Base-by-base conservation (phyloP, 371 early-diverging fungal species). In the Mortierella sp. region DNA sequence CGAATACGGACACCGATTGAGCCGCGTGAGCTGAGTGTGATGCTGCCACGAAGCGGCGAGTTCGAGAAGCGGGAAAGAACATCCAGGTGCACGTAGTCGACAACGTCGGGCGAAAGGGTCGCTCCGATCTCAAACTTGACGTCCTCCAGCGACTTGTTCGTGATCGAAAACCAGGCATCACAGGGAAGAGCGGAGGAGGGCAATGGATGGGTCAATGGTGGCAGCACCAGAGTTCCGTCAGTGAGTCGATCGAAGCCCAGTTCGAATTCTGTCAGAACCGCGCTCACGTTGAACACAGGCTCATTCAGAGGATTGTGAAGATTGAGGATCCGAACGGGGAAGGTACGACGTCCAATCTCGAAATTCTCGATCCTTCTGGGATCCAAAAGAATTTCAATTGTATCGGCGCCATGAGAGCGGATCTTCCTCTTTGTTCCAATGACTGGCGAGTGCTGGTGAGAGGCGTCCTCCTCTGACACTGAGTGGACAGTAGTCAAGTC, bases 161-260 rank as follows among this genome's bases (percentile, higher is more conserved):
- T 85, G 55, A 97, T 93, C 13, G 93, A 90, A 84, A 97, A 97
- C 97, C 97, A 97, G 24, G 91, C 90, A 83, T 97, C 97, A 75
- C 95, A 95, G 0, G 95, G 90, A 1, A 91, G 83, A 21, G 90
- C 90, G 5, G 88, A 83, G n/a, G 88, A 57, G 0, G 92, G 88
- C 37, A 90, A 82, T 8, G 96, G 97, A 83, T 96, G 93, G 40
- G 87, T 86, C 19, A 97, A 84, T 4, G 92, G 85, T 2, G 97
- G 97, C 26, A 97, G 73, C n/a, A 93, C 88, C 57, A 97, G 82
- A 48, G 90, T 92, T 19, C 94, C 95, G 44, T 91, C 86, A 11
- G 76, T 88, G 19, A 97, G 87, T 11, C 96, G 92, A 40, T 96
- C 96, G 86, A 96, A 96, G 0, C 90, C 89, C 48, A 97, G 88